Conservation (phyloP, 345 rosid genomes). For the Cardiospermum halicacabum region DNA sequence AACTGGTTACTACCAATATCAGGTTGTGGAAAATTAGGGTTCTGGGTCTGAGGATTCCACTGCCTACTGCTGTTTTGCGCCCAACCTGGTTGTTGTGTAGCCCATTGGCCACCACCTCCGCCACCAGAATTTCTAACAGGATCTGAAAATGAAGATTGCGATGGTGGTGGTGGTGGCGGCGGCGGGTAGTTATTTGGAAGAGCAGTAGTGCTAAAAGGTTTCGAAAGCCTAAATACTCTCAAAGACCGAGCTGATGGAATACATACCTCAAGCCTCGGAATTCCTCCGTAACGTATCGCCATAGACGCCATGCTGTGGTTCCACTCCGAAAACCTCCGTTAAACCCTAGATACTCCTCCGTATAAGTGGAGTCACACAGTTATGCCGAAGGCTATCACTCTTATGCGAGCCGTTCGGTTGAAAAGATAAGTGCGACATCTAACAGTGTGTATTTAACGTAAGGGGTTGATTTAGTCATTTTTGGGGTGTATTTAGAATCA, state of each 20-base stretch:
- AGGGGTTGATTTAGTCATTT: too few relatives aligned
- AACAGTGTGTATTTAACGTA: too few relatives aligned
- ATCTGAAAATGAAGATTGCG: slow-evolving; percentile 25
- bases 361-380: too few relatives aligned
- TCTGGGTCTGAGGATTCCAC: slow-evolving; percentile 12
- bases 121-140: slow-evolving; percentile 17
- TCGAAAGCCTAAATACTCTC: slow-evolving; percentile 17
- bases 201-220: slow-evolving; percentile 40
- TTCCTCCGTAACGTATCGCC: slow-evolving; percentile 34
- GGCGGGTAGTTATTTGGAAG: slow-evolving; percentile 31
- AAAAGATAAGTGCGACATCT: too few relatives aligned
- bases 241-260: slow-evolving; percentile 17
- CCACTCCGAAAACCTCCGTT: slow-evolving; percentile 22
- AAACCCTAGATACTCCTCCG: slow-evolving; percentile 8
- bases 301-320: slow-evolving; percentile 35
- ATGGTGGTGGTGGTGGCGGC: slow-evolving; percentile 23
- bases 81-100: slow-evolving; percentile 19
- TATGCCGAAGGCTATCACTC: too few relatives aligned
- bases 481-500: too few relatives aligned
- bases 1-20: slow-evolving; percentile 17
- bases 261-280: slow-evolving; percentile 28
- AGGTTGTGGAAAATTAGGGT: slow-evolving; percentile 20
- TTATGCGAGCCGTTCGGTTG: too few relatives aligned
- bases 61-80: slow-evolving; percentile 15
- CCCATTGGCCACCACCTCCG: slow-evolving; percentile 24